Base-by-base conservation (phyloP, 2,329 filamentous ascomycete species). In the Epichloe uncinata region DNA sequence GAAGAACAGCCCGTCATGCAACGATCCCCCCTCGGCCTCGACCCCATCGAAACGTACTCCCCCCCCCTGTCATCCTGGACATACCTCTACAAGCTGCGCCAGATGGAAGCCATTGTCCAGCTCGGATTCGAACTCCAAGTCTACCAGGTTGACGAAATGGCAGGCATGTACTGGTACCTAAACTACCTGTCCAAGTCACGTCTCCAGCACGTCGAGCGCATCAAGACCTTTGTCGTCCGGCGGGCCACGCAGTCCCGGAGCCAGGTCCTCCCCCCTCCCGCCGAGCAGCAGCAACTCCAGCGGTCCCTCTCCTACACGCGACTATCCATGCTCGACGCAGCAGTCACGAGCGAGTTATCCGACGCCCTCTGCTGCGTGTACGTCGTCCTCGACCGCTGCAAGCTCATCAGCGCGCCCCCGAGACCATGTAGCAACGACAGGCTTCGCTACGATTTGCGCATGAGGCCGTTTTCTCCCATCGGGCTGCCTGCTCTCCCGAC, bases 91-190 rank as follows among this genome's bases (percentile, higher is more conserved):
- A 97, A 96, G 65, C 74, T 96, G n/a, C 79, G 78, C 33, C 80
- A 91, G 60, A 87, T 96, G 75, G 84, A 91, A 62, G 85, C 82
- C 73, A 84, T 94, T 43, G 75, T 96, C 15, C 86, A 96, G 61
- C 79, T 96, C 34, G 93, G 94, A 12, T 97, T 98, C 64, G 93
- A 98, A 66, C 81, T 96, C 12, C 84, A 91, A 42, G 79, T 95
- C 9, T 97, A 97, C 65, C 82, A 91, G 48, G 75, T 81, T 0
- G 85, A 95, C 63, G 93, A 98, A 64, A 73, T 93, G 9, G 78
- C 82, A 0, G 82, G 81, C 22, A 95, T 96, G 85, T 97, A 97
- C 65, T 93, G 85, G 81, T 89, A 95, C 63, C 70, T 95, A 54
- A 79, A 86, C 57, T 79, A 87, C 68, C 69, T 94, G 52, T 72